Conservation (phyloP, 371 early-diverging fungal species). For the Zancudomyces culisetae region DNA sequence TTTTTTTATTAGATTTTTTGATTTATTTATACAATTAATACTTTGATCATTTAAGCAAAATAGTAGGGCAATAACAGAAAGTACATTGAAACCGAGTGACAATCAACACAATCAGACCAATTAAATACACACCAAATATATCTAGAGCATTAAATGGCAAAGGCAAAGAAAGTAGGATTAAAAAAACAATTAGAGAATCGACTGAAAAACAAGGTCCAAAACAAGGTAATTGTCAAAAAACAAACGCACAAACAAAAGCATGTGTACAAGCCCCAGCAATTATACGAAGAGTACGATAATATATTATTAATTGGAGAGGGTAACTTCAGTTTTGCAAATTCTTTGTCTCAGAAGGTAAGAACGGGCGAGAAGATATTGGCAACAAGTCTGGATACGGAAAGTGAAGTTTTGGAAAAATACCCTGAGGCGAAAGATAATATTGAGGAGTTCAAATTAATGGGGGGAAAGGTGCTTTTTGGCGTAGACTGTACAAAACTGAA, state of each 20-base stretch:
- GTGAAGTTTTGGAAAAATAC: slow-evolving; percentile 53
- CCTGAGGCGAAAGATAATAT: slow-evolving; percentile 31
- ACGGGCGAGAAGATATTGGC: slow-evolving; percentile 41
- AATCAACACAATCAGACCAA: no score
- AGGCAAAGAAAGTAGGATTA: slow-evolving; percentile 9
- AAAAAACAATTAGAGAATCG: slow-evolving; percentile 6
- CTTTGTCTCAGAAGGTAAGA: slow-evolving; percentile 32
- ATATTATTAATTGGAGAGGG: slow-evolving; percentile 54
- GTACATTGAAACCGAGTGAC: no score
- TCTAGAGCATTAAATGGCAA: no score
- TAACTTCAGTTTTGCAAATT: slow-evolving; percentile 71
- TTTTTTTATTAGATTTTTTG: no score
- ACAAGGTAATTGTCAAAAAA: slow-evolving; percentile 3
- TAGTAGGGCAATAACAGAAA: no score
- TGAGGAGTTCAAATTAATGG: slow-evolving; percentile 29
- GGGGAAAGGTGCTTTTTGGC: slow-evolving; percentile 47
- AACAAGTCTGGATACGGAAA: slow-evolving; percentile 55
- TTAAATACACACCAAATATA: no score
- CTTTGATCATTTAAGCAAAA: no score
- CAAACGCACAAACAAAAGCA: slow-evolving; percentile 1
- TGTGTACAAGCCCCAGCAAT: slow-evolving; percentile 4
- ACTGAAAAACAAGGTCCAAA: slow-evolving; percentile 8
- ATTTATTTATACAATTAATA: no score
- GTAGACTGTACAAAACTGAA: slow-evolving; percentile 64
- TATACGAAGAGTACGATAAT: slow-evolving; percentile 27